Percentiles rank a stretch among this genome's conserved stretches.
Evolutionary conservation across 23 red algal genomes (phyloP).

Genomic region (Gracilaria domingensis): DNA sequence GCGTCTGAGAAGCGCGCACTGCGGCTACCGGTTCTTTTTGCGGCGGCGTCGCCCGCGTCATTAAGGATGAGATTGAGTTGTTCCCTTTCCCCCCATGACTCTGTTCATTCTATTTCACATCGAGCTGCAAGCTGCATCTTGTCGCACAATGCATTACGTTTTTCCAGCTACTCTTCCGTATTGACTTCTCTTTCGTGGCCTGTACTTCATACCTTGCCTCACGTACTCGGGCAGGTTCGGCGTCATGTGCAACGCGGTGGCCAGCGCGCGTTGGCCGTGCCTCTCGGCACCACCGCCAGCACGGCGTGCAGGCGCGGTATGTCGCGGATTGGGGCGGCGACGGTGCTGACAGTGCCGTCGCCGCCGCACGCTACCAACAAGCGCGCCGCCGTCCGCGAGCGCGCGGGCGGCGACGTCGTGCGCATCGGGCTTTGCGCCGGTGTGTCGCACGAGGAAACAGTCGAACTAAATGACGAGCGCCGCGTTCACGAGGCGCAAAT

Average conservation of each 20-base stretch:
- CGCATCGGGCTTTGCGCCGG: conserved; percentile 32
- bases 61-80: no score
- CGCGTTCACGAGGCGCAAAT: not conserved
- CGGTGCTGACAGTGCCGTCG: conserved; percentile 64
- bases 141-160: no score
- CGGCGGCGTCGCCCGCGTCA: no score
- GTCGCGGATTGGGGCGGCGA: conserved; percentile 30
- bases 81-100: no score
- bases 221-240: conserved; percentile 10
- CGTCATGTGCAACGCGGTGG: conserved; percentile 71
- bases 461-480: conserved; percentile 26
- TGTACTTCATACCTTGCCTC: no score
- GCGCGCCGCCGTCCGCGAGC: conserved; percentile 45
- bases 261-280: conserved; percentile 80
- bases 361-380: conserved; percentile 64
- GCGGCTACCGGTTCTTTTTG: no score
- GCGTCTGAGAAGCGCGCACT: no score
- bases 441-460: conserved; percentile 30
- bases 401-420: conserved; percentile 29
- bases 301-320: not conserved
- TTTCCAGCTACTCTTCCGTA: no score
- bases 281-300: conserved; percentile 67
- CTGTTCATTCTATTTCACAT: no score
- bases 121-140: no score
- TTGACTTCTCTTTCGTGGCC: no score